These are phyloP conservation scores for Albophoma yamanashiensis DNA, from an alignment of 2,329 filamentous ascomycete species.

Conservation along the genomic window DNA sequence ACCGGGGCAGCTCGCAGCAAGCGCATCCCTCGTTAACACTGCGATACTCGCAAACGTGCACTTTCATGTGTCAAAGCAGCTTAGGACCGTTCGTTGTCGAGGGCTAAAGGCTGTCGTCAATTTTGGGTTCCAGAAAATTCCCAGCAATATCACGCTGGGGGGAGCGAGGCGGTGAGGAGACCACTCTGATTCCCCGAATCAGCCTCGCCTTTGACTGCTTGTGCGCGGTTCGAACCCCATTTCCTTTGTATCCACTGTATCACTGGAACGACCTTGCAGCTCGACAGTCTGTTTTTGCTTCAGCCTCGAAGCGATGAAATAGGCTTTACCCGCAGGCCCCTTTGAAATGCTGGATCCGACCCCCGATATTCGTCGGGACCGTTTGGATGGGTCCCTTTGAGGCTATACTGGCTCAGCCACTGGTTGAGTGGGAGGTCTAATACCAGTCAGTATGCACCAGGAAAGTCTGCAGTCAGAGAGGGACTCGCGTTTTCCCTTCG, in stretches of 20 bases:
- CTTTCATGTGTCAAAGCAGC: background rate
- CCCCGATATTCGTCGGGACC: background rate
- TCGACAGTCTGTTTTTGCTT: background rate
- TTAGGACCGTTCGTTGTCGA: background rate
- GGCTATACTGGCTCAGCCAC: background rate
- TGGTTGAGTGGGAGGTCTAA: background rate
- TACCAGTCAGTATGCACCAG: background rate
- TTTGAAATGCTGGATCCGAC: background rate
- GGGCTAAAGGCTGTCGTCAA: background rate
- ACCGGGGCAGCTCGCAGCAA: background rate
- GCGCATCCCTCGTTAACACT: background rate
- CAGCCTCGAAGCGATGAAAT: background rate
- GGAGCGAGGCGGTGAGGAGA: background rate
- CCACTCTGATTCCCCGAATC: background rate
- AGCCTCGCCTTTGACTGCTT: background rate
- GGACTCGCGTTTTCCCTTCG: background rate
- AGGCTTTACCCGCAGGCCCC: background rate
- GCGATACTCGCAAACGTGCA: background rate
- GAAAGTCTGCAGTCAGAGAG: background rate
- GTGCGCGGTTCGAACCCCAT: background rate
- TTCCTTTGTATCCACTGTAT: background rate
- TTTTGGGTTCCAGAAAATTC: background rate
- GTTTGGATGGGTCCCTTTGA: background rate
- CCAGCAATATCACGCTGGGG: background rate
- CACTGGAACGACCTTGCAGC: background rate